Percentiles rank a stretch among this genome's conserved stretches.
These are phyloP conservation scores for Xanthoconium purpureum DNA, from an alignment of 768 basidiomycete species.

Conservation along the genomic window DNA sequence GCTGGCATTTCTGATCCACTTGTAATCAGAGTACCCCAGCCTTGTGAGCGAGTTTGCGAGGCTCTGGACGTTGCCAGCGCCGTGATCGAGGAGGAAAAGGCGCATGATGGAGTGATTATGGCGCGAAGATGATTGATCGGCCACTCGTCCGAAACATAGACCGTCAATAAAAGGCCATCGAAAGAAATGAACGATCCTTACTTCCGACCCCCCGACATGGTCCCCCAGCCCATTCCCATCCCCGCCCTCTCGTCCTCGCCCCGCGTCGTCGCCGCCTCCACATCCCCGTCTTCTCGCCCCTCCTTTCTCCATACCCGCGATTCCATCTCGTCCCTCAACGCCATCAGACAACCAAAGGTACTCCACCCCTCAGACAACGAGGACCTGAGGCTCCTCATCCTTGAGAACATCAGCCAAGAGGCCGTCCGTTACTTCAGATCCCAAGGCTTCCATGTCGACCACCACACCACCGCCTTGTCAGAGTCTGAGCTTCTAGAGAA, in stretches of 20 bases:
- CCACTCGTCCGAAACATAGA: not conserved
- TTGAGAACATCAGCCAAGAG: conserved; percentile 94
- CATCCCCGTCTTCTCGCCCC: conserved; percentile 47
- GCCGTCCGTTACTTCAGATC: conserved; percentile 77
- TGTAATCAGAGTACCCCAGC: conserved; percentile 76
- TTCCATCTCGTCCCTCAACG: conserved; percentile 32
- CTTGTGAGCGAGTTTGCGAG: conserved; percentile 86
- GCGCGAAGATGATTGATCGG: not conserved
- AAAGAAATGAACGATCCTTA: not conserved
- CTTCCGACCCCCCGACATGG: conserved; percentile 37
- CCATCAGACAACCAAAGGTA: conserved; percentile 58
- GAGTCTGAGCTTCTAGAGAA: conserved; percentile 90
- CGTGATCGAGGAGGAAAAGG: conserved; percentile 93
- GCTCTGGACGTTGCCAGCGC: conserved; percentile 92
- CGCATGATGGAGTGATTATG: conserved; percentile 33
- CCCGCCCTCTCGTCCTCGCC: conserved; percentile 22
- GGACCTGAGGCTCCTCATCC: conserved; percentile 73
- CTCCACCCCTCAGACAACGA: conserved; percentile 83
- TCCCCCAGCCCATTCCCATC: conserved; percentile 46
- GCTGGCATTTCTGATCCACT: conserved; percentile 77
- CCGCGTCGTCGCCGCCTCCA: conserved; percentile 45
- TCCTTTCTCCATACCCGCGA: conserved; percentile 39
- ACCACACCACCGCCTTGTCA: conserved; percentile 77
- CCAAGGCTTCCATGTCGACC: conserved; percentile 91
- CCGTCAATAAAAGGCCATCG: not conserved